Conservation (phyloP, 345 rosid species). For the Acer yangbiense region DNA sequence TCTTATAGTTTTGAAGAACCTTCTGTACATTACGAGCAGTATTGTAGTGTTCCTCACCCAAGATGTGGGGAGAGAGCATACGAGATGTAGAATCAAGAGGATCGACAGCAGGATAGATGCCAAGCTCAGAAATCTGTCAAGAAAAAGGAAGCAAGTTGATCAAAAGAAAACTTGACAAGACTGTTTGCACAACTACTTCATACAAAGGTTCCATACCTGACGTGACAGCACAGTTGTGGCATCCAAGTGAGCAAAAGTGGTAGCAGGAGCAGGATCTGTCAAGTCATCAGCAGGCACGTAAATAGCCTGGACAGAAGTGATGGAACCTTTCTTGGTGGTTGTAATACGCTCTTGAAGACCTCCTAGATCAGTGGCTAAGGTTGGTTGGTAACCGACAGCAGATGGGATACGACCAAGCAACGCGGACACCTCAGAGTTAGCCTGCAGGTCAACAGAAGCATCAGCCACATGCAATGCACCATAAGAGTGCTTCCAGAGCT, state of each 20-base stretch:
- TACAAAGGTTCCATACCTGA: slow-evolving; percentile 50
- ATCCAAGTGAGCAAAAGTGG: slow-evolving; percentile 99
- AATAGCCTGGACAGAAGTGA: slow-evolving; percentile 97
- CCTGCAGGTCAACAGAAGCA: slow-evolving; percentile 43
- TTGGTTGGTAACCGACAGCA: slow-evolving; percentile 99
- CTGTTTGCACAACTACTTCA: neutral
- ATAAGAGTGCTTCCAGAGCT: neutral
- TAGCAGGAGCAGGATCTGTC: slow-evolving; percentile 99
- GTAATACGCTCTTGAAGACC: slow-evolving; percentile 99
- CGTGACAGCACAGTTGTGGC: slow-evolving; percentile 98
- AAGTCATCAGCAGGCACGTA: slow-evolving; percentile 99
- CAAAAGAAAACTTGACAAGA: neutral
- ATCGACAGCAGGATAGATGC: slow-evolving; percentile 99
- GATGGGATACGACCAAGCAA: slow-evolving; percentile 99
- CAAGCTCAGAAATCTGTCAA: slow-evolving; percentile 88
- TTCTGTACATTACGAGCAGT: slow-evolving; percentile 99
- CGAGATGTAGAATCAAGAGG: slow-evolving; percentile 98
- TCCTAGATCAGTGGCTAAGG: slow-evolving; percentile 98
- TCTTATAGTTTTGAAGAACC: slow-evolving; percentile 98
- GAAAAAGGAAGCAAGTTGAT: neutral
- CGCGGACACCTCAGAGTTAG: slow-evolving; percentile 99
- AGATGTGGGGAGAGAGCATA: slow-evolving; percentile 94
- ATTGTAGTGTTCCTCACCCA: slow-evolving; percentile 93
- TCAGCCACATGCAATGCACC: neutral
- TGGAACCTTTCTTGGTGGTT: slow-evolving; percentile 98